These are phyloP conservation scores for Blastomyces emzantsi DNA, from an alignment of 2,329 filamentous ascomycete genomes.

Conservation along the genomic window DNA sequence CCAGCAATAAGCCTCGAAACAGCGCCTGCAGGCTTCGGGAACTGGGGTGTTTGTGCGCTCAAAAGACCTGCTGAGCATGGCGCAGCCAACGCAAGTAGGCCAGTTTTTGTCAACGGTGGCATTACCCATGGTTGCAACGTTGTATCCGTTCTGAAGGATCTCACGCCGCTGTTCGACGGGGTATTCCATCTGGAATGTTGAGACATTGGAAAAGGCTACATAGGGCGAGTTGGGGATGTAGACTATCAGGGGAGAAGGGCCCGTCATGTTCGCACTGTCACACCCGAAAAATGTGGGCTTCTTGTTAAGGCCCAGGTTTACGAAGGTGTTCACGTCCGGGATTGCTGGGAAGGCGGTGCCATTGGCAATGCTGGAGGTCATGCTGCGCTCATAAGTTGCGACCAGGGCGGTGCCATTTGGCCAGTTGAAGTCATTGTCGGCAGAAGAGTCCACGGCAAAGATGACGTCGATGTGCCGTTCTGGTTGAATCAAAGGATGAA, in stretches of 20 bases:
- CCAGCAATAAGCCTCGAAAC: constrained; percentile 87
- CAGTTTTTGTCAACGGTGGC: constrained; percentile 63
- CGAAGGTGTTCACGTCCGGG: constrained; percentile 66
- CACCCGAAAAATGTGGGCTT: constrained; percentile 76
- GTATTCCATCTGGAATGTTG: constrained; percentile 64
- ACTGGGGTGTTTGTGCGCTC: constrained; percentile 58
- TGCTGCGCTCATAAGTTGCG: constrained; percentile 61
- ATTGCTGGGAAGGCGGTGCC: constrained; percentile 62
- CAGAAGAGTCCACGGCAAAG: constrained; percentile 70
- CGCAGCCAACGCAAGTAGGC: constrained; percentile 80
- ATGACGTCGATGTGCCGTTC: constrained; percentile 66
- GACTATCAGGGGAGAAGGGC: constrained; percentile 58
- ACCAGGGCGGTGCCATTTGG: constrained; percentile 69
- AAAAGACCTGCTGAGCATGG: constrained; percentile 68
- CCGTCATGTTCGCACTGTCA: constrained; percentile 54
- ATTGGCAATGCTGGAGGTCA: constrained; percentile 51
- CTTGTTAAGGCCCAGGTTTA: constrained; percentile 66
- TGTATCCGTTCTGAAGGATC: constrained; percentile 80
- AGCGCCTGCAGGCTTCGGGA: constrained; percentile 62
- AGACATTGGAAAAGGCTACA: constrained; percentile 64
- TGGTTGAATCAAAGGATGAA: constrained; percentile 68
- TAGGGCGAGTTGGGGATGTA: constrained; percentile 87
- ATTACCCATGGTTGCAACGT: constrained; percentile 76
- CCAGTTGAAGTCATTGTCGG: constrained; percentile 60
- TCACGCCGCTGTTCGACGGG: constrained; percentile 58